Conservation (phyloP, 495 filamentous ascomycete species). For the Cercophora scortea region DNA sequence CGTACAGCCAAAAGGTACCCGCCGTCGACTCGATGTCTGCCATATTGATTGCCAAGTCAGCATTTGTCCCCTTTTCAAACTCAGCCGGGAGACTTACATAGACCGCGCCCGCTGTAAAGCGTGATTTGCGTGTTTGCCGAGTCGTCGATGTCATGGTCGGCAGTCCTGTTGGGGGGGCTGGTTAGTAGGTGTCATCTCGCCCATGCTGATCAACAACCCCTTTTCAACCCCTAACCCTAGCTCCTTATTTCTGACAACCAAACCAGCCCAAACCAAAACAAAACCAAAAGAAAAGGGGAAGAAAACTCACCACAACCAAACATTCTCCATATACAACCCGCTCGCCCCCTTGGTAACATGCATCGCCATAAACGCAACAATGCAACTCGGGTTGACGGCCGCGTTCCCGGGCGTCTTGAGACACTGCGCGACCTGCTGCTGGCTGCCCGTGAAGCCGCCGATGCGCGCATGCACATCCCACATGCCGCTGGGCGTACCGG, state of each 20-base stretch:
- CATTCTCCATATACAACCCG: slow-evolving; percentile 75
- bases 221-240: slow-evolving; percentile 30
- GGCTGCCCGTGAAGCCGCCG: slow-evolving; percentile 71
- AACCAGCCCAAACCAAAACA: neutral
- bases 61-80: neutral
- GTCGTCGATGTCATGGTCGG: slow-evolving; percentile 86
- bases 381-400: slow-evolving; percentile 46
- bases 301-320: slow-evolving; percentile 66
- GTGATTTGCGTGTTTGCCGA: slow-evolving; percentile 56
- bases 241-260: slow-evolving; percentile 9
- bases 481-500: slow-evolving; percentile 63
- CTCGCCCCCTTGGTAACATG: slow-evolving; percentile 63
- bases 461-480: slow-evolving; percentile 87
- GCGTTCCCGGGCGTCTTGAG: slow-evolving; percentile 51
- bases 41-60: neutral
- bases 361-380: slow-evolving; percentile 72
- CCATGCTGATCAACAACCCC: too few species aligned
- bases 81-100: slow-evolving; percentile 26
- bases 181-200: slow-evolving; percentile 40
- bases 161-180: slow-evolving; percentile 65
- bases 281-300: slow-evolving; percentile 4
- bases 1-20: slow-evolving; percentile 54
- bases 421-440: slow-evolving; percentile 68
- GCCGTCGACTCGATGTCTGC: slow-evolving; percentile 41
- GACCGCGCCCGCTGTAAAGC: slow-evolving; percentile 61